Conservation (phyloP, 768 basidiomycete genomes). For the Pleurotus giganteus region DNA sequence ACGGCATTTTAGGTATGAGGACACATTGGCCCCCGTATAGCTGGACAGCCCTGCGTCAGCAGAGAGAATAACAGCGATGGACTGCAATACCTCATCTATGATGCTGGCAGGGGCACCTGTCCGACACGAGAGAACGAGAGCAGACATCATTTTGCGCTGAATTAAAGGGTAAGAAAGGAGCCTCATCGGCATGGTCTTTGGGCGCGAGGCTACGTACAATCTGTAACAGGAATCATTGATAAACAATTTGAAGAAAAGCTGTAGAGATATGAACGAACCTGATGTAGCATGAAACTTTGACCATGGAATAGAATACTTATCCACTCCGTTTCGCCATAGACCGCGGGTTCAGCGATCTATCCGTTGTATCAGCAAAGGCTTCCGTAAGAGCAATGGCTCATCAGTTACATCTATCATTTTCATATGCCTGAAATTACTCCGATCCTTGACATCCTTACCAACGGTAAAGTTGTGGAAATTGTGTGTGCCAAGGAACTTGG, state of each 20-base stretch:
- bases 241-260: conserved; percentile 4
- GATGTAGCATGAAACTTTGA: conserved; percentile 99
- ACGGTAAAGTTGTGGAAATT: conserved; percentile 99
- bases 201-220: conserved; percentile 38
- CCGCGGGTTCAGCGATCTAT: conserved; percentile 81
- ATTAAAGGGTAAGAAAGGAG: conserved; percentile 1
- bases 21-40: conserved; percentile 77
- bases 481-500: conserved; percentile 82
- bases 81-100: conserved; percentile 60
- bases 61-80: background rate
- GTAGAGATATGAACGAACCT: too few species aligned
- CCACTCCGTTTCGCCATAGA: conserved; percentile 93
- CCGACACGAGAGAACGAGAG: conserved; percentile 75
- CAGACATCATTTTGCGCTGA: conserved; percentile 96
- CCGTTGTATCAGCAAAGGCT: background rate
- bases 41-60: conserved; percentile 30
- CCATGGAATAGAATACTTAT: conserved; percentile 91
- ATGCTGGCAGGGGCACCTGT: conserved; percentile 72
- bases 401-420: conserved; percentile 71
- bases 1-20: conserved; percentile 93
- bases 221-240: conserved; percentile 23
- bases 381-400: background rate
- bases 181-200: background rate
- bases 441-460: conserved; percentile 79
- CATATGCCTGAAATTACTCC: conserved; percentile 84